Evolutionary conservation across 768 basidiomycete species (phyloP), one percentile per base, ranked within the genome.

Genomic region (Agaricus subrufescens): DNA sequence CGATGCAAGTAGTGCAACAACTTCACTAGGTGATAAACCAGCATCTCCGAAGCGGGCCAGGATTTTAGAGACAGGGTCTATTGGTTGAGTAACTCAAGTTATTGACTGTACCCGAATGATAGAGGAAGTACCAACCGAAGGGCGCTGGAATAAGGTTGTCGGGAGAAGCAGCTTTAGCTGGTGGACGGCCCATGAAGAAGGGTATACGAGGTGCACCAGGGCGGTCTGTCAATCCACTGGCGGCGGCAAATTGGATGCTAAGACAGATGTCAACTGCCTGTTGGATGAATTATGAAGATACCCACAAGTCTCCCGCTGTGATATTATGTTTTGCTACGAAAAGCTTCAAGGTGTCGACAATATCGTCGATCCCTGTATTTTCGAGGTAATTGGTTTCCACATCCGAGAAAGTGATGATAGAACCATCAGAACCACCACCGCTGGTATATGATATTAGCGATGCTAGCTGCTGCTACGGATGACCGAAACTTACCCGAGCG

Each of bases 381-480:
- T 77, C 76, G 6, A 66, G 62, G 66, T 75, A 81, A 7, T 60
- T 56, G 25, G 71, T 65, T 60, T 81, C 81, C 39, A 73, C 71
- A 9, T 71, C 67, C 25, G 64, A 61, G 66, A 82, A 81, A 1
- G 69, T 66, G 57, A 79, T 70, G 58, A 81, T 74, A 3, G 79
- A 81, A 29, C 79, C 81, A 56, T 82, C 80, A 45, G 75, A 73
- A 19, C 75, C 75, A 61, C 75, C 74, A 53, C 74, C 72, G 52
- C 73, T 75, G 37, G 50, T 19, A 55, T 15, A 42, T 44, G 14
- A 42, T 12, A 46, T 5, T 29, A n/a, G 42, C 23, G 27, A 25
- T 27, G 27, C n/a, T 37, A 3, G 31, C 4, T 38, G 5, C 25
- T 11, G 11, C 23, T 14, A 14, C 14, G n/a, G 46, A 19, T 29